A percentile compares a stretch with the other conserved stretches of the same genome.
Evolutionary conservation across 2,329 filamentous ascomycete species (phyloP).

Genomic region (Exserohilum rostratum): DNA sequence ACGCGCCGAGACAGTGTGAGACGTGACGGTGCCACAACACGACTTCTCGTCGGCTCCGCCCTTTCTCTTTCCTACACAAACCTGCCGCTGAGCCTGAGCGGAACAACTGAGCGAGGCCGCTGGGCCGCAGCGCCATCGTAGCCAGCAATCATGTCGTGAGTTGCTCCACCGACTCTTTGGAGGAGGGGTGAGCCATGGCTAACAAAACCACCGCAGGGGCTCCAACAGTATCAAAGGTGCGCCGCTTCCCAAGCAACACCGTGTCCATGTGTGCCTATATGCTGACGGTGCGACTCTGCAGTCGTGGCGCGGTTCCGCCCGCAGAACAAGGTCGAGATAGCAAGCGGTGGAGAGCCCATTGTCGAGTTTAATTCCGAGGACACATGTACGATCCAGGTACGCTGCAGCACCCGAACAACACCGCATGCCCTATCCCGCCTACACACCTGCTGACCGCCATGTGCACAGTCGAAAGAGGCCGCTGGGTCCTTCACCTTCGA

Average conservation of each 20-base stretch:
- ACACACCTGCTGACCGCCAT: constrained; percentile 20
- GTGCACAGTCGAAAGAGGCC: constrained; percentile 75
- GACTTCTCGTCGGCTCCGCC: constrained; percentile 22
- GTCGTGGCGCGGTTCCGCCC: constrained; percentile 98
- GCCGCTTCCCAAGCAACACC: constrained; percentile 9
- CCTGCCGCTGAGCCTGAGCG: constrained; percentile 24
- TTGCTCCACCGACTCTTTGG: constrained; percentile 16
- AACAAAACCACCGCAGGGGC: constrained; percentile 43
- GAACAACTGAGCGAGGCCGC: constrained; percentile 39
- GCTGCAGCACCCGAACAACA: constrained; percentile 30
- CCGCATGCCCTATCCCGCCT: background rate
- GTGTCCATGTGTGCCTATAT: background rate
- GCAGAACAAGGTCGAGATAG: constrained; percentile 92
- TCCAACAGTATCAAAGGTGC: constrained; percentile 56
- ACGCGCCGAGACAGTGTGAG: constrained; percentile 39
- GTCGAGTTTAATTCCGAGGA: constrained; percentile 88
- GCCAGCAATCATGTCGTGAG: constrained; percentile 49
- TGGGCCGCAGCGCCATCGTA: constrained; percentile 42
- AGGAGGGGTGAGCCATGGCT: constrained; percentile 47
- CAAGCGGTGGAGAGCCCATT: constrained; percentile 88
- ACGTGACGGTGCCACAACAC: constrained; percentile 44
- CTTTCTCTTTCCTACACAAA: constrained; percentile 18
- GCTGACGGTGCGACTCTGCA: constrained; percentile 48
- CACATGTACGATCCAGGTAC: constrained; percentile 83
- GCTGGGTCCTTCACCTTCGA: constrained; percentile 89